Conservation (phyloP, 768 basidiomycete genomes). For the Leccinum uliginosum region DNA sequence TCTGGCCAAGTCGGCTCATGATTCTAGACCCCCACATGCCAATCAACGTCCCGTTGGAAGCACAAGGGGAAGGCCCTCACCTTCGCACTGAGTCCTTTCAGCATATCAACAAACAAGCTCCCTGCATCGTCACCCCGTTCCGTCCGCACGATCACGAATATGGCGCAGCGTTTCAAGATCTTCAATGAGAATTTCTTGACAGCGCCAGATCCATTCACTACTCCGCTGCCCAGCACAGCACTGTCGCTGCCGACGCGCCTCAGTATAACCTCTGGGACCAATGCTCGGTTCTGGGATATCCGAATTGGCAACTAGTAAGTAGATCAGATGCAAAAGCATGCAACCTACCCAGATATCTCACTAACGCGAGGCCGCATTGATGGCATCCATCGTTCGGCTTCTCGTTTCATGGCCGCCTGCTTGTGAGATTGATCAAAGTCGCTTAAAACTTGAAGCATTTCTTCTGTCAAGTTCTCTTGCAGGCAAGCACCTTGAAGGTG, state of each 20-base stretch:
- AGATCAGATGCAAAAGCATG: no score
- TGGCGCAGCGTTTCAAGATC: slow-evolving; percentile 66
- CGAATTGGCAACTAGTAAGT: no score
- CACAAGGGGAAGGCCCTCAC: slow-evolving; percentile 38
- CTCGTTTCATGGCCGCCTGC: no score
- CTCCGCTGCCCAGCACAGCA: slow-evolving; percentile 10
- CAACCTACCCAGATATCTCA: no score
- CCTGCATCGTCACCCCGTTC: slow-evolving; percentile 79
- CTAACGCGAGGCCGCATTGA: no score
- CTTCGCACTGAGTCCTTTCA: slow-evolving; percentile 74
- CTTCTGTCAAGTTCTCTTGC: no score
- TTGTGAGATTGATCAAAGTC: no score
- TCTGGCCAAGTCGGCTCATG: slow-evolving; percentile 62
- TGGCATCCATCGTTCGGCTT: no score
- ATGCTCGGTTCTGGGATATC: background rate
- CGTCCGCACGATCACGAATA: slow-evolving; percentile 81
- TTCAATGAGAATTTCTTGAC: slow-evolving; percentile 36
- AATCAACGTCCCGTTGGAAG: background rate
- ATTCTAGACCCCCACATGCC: slow-evolving; percentile 51
- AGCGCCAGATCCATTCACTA: slow-evolving; percentile 22
- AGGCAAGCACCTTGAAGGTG: no score
- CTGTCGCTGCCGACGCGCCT: slow-evolving; percentile 19
- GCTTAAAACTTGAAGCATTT: no score
- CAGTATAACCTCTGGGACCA: slow-evolving; percentile 20
- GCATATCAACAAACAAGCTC: slow-evolving; percentile 77